Evolutionary conservation across 306 rosid species (phyloP).

Genomic region (Vachellia pachyceras): DNA sequence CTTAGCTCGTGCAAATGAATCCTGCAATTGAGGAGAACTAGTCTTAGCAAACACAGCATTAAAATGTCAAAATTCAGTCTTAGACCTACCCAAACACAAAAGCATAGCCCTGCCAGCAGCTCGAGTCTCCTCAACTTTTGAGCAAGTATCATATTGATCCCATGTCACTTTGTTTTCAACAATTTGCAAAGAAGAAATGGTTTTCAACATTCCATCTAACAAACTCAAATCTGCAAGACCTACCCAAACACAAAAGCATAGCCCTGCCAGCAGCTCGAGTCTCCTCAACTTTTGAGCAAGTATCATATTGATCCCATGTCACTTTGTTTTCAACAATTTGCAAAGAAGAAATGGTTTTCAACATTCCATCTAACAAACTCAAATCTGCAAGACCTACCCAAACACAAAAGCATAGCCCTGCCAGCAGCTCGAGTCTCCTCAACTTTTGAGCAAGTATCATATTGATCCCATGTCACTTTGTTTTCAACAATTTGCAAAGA

Average conservation of each 20-base stretch:
- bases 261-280: conserved; percentile 17
- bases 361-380: neutral
- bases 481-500: neutral
- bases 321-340: conserved; percentile 1
- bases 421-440: conserved; percentile 25
- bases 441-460: conserved; percentile 16
- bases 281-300: conserved; percentile 25
- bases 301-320: neutral
- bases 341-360: neutral
- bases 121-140: conserved; percentile 29
- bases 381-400: neutral
- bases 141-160: neutral
- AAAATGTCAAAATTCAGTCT: neutral
- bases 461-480: neutral
- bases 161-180: neutral
- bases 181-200: neutral
- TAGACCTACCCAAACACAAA: neutral
- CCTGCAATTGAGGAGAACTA: conserved; percentile 28
- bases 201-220: neutral
- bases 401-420: conserved; percentile 1
- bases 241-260: neutral
- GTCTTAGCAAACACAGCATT: neutral
- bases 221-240: neutral
- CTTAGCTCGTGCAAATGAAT: conserved; percentile 48
- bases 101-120: conserved; percentile 12